Conservation (phyloP, 331 rosid species). For the Spiraea crenata region DNA sequence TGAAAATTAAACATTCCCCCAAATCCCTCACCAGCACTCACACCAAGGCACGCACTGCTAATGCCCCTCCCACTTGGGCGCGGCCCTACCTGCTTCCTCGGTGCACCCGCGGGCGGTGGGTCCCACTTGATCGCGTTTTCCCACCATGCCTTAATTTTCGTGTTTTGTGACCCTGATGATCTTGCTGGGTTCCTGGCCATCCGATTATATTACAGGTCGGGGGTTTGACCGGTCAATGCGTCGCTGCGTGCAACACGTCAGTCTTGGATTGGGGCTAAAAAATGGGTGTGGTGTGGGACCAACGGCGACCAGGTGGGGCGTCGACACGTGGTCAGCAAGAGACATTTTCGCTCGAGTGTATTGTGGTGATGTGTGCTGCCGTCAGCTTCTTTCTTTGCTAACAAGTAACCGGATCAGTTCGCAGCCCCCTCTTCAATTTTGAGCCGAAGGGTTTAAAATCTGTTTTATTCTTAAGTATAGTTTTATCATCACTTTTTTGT, state of each 20-base stretch:
- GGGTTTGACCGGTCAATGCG: constrained; percentile 24
- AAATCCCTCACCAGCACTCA: constrained; percentile 36
- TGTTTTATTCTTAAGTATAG: too few species aligned
- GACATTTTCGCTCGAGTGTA: neutral
- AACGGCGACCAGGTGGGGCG: constrained; percentile 14
- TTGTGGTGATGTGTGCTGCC: constrained; percentile 5
- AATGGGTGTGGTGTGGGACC: neutral
- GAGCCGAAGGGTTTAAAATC: too few species aligned
- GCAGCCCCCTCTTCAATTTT: neutral
- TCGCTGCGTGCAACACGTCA: constrained; percentile 23
- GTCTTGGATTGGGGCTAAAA: neutral
- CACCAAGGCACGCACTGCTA: constrained; percentile 33
- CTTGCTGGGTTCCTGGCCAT: constrained; percentile 27
- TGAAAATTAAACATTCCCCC: constrained; percentile 44
- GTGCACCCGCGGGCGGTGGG: constrained; percentile 45
- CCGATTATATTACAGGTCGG: constrained; percentile 35
- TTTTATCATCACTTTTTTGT: too few species aligned
- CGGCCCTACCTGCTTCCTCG: constrained; percentile 67
- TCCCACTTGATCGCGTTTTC: neutral
- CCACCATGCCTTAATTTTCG: neutral
- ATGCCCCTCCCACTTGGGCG: constrained; percentile 58
- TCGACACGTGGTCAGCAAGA: constrained; percentile 20
- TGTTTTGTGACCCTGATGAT: neutral
- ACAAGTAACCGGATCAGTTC: too few species aligned
- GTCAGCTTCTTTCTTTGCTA: neutral